phyloP scores from a whole-genome alignment of 192 early-diverging fungal species.

The Podila verticillata region DNA sequence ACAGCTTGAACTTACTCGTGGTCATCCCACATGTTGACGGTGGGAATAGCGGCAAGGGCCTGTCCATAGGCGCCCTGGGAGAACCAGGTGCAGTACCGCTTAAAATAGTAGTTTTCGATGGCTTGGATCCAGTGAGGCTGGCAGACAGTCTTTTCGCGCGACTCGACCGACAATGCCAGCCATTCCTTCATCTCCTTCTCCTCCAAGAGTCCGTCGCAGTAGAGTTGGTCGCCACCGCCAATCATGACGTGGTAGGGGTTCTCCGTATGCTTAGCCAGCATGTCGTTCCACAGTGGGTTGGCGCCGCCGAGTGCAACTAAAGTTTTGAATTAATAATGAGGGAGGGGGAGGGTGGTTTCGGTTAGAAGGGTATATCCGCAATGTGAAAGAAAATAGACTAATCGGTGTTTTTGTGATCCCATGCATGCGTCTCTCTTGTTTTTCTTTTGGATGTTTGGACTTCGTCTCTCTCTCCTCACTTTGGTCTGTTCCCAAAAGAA shows the following conservation, averaged over 20 bases:
- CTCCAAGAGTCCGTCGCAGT: constrained; percentile 68
- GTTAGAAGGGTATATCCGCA: not conserved
- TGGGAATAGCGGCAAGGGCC: constrained; percentile 77
- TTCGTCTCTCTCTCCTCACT: not conserved
- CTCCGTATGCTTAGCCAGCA: constrained; percentile 63
- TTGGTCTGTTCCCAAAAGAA: not conserved
- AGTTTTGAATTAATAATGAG: constrained; percentile 28
- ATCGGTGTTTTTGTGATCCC: too few relatives aligned
- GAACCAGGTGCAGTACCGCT: constrained; percentile 46
- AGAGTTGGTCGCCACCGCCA: constrained; percentile 81
- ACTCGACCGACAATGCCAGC: constrained; percentile 50
- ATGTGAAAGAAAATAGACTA: too few relatives aligned
- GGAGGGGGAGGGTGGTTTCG: constrained; percentile 39
- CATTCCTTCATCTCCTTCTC: constrained; percentile 68
- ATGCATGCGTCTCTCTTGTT: too few relatives aligned
- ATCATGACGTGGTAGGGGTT: constrained; percentile 76
- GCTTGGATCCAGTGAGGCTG: constrained; percentile 17
- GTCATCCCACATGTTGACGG: constrained; percentile 85
- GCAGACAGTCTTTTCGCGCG: constrained; percentile 36
- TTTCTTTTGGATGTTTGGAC: constrained; percentile 12
- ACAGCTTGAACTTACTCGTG: constrained; percentile 62
- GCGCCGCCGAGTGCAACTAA: constrained; percentile 54
- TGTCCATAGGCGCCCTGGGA: constrained; percentile 48
- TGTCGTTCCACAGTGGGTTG: constrained; percentile 75
- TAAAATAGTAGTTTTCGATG: constrained; percentile 46